Percentiles rank a stretch among this genome's conserved stretches.
Evolutionary conservation across 208 protist genomes (phyloP).

Genomic region (Leishmania guyanensis): DNA sequence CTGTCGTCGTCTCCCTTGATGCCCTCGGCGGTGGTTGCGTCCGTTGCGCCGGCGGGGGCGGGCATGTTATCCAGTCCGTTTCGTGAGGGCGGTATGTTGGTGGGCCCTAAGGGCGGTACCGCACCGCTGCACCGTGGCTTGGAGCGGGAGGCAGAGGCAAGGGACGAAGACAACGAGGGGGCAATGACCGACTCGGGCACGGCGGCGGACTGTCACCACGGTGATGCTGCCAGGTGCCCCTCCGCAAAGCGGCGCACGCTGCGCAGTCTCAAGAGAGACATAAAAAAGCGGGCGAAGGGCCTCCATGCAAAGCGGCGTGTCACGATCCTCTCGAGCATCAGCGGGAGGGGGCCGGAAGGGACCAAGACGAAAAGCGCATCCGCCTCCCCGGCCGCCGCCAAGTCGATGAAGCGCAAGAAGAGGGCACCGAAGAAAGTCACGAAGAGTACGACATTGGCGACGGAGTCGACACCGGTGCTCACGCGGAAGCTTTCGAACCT

Average conservation of each 20-base stretch:
- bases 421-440: background rate
- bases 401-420: conserved; percentile 1
- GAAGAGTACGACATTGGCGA: background rate
- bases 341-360: background rate
- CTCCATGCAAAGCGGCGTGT: background rate
- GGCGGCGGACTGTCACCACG: background rate
- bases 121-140: background rate
- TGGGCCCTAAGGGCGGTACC: conserved; percentile 20
- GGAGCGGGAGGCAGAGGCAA: background rate
- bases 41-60: conserved; percentile 13
- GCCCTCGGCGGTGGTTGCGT: background rate
- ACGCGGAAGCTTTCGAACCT: background rate
- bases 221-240: background rate
- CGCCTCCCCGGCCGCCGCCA: background rate
- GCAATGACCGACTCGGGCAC: background rate
- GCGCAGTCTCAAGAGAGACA: background rate
- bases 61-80: conserved; percentile 5
- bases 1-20: conserved; percentile 3
- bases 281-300: conserved; percentile 6
- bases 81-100: conserved; percentile 16
- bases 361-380: background rate
- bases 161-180: background rate
- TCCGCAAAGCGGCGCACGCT: background rate
- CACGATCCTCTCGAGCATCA: background rate
- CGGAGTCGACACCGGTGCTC: background rate